Percentiles rank a stretch among this genome's conserved stretches.
phyloP scores from a whole-genome alignment of 192 early-diverging fungal genomes.

The Paraglomus brasilianum region DNA sequence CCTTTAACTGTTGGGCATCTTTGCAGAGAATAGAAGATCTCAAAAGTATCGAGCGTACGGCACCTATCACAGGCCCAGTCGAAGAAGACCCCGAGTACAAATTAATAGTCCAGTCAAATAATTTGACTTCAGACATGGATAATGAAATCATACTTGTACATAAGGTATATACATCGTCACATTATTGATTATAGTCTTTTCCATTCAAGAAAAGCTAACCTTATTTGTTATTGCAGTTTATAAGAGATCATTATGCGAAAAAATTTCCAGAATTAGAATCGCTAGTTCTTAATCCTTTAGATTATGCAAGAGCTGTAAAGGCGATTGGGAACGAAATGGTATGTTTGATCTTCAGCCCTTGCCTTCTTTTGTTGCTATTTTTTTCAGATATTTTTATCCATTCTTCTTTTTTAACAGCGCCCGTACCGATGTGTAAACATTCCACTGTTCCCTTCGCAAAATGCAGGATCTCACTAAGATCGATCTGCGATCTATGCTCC shows the following conservation, averaged over 20 bases:
- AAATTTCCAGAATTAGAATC: conserved; percentile 92
- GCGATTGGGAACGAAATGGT: conserved; percentile 69
- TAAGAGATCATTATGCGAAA: conserved; percentile 85
- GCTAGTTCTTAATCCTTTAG: conserved; percentile 82
- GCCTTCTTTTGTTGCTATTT: not conserved
- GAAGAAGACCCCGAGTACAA: conserved; percentile 90
- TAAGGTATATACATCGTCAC: conserved; percentile 51
- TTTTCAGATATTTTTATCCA: too few relatives aligned
- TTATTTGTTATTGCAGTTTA: conserved; percentile 52
- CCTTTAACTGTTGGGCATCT: not conserved
- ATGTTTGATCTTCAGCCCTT: conserved; percentile 11
- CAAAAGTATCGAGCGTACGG: conserved; percentile 35
- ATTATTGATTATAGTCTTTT: not conserved
- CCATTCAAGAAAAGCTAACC: not conserved
- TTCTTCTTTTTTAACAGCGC: conserved; percentile 15
- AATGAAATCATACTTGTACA: conserved; percentile 87
- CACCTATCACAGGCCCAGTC: conserved; percentile 55
- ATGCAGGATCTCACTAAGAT: conserved; percentile 74
- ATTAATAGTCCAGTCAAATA: conserved; percentile 83
- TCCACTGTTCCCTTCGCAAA: conserved; percentile 12
- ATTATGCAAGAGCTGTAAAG: conserved; percentile 85
- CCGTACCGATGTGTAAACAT: conserved; percentile 10
- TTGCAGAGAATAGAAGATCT: conserved; percentile 53
- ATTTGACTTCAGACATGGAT: conserved; percentile 80
- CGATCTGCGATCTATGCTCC: conserved; percentile 75